Evolutionary conservation across 495 filamentous ascomycete genomes (phyloP).

Genomic region (Aeminium ludgeri): DNA sequence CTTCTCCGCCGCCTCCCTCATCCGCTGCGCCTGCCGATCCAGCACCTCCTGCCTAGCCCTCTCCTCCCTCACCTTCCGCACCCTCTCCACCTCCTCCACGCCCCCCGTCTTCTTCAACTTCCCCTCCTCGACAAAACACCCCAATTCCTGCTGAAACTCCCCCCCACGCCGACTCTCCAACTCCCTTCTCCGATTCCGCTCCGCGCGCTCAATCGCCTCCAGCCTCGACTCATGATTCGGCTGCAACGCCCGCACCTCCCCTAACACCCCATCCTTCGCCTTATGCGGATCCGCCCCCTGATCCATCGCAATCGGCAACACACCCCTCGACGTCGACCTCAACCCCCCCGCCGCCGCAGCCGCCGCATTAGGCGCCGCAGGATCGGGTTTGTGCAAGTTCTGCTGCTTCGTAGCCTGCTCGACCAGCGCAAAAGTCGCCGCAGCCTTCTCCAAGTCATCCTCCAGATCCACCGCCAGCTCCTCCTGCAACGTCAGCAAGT

Average conservation of each 20-base stretch:
- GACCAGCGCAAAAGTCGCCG: conserved; percentile 80
- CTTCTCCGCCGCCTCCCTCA: conserved; percentile 15
- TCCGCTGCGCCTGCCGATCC: conserved; percentile 43
- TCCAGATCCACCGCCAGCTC: conserved; percentile 80
- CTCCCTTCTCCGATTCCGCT: conserved; percentile 75
- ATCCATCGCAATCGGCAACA: conserved; percentile 45
- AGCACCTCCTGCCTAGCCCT: conserved; percentile 70
- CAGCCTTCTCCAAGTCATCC: conserved; percentile 87
- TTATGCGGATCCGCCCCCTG: conserved; percentile 51
- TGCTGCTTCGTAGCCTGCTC: conserved; percentile 95
- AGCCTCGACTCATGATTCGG: conserved; percentile 86
- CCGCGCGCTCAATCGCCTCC: conserved; percentile 89
- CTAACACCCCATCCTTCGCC: conserved; percentile 79
- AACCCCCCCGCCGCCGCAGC: not conserved
- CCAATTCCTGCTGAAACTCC: conserved; percentile 77
- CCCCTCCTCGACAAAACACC: conserved; percentile 74
- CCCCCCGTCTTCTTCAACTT: conserved; percentile 91
- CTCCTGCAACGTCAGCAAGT: conserved; percentile 85
- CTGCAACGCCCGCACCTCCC: conserved; percentile 83
- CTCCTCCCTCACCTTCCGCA: conserved; percentile 74
- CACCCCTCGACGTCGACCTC: conserved; percentile 17
- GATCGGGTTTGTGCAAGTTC: conserved; percentile 41
- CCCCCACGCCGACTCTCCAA: conserved; percentile 60
- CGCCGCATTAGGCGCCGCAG: not conserved
- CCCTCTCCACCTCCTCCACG: conserved; percentile 79